Evolutionary conservation across 306 rosid genomes (phyloP).

Genomic region (Aeschynomene evenia): DNA sequence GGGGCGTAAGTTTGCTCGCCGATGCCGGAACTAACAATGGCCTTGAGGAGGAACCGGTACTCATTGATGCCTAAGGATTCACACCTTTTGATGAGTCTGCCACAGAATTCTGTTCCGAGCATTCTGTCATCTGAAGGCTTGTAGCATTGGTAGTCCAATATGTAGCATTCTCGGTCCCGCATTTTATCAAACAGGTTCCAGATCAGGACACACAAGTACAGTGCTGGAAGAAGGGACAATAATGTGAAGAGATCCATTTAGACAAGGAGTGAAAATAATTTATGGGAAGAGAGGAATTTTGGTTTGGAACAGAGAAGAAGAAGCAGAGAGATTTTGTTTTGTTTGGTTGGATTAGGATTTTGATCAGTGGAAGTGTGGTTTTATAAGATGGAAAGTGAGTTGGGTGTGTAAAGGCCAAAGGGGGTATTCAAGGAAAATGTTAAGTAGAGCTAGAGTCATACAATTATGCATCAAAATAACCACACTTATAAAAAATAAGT

Average conservation of each 20-base stretch:
- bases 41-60: slow-evolving; percentile 76
- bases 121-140: slow-evolving; percentile 62
- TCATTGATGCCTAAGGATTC: slow-evolving; percentile 57
- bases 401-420: too few species aligned
- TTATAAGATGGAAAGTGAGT: background rate
- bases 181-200: slow-evolving; percentile 50
- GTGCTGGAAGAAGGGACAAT: slow-evolving; percentile 32
- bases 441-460: too few species aligned
- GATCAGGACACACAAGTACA: slow-evolving; percentile 44
- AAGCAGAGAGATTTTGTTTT: background rate
- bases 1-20: slow-evolving; percentile 93
- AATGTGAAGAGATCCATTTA: slow-evolving; percentile 62
- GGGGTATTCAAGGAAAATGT: too few species aligned
- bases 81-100: slow-evolving; percentile 47
- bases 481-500: too few species aligned
- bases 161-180: slow-evolving; percentile 62
- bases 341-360: background rate
- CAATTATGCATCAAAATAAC: too few species aligned
- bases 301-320: background rate
- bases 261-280: background rate
- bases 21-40: slow-evolving; percentile 86
- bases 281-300: background rate
- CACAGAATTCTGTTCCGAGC: slow-evolving; percentile 58
- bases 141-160: slow-evolving; percentile 65
- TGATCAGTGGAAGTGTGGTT: background rate